Percentiles rank a stretch among this genome's conserved stretches.
phyloP scores from a whole-genome alignment of 495 filamentous ascomycete genomes.

The Penicillium angulare region DNA sequence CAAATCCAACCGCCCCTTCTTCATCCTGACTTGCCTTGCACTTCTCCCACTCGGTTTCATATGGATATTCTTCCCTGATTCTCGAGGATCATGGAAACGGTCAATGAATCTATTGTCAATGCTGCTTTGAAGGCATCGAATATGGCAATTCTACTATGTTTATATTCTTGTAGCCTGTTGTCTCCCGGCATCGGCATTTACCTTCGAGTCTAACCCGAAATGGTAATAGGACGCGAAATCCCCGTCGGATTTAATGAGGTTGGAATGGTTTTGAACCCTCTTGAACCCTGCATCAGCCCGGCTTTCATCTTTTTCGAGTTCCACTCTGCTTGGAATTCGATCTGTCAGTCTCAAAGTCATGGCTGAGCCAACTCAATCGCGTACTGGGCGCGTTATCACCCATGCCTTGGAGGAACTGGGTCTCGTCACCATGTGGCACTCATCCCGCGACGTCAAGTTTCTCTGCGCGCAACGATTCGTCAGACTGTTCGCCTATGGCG shows the following conservation, averaged over 20 bases:
- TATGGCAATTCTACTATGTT: too few relatives aligned
- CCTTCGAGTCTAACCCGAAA: too few relatives aligned
- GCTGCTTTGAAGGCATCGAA: too few relatives aligned
- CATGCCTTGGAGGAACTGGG: constrained; percentile 37
- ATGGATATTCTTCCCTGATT: background rate
- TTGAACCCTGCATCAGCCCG: too few relatives aligned
- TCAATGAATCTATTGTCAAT: too few relatives aligned
- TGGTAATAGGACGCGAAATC: too few relatives aligned
- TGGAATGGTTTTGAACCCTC: too few relatives aligned
- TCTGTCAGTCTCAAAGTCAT: too few relatives aligned
- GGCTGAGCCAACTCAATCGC: constrained; percentile 2
- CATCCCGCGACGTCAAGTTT: constrained; percentile 64
- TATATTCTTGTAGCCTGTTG: too few relatives aligned
- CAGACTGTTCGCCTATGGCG: constrained; percentile 78
- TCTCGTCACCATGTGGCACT: constrained; percentile 39
- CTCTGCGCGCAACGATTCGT: constrained; percentile 73
- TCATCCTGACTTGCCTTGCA: background rate
- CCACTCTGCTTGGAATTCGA: too few relatives aligned
- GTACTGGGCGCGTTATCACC: constrained; percentile 3
- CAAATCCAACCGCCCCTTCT: background rate
- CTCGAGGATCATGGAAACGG: background rate
- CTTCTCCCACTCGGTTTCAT: background rate
- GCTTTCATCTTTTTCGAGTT: background rate
- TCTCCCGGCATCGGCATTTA: too few relatives aligned
- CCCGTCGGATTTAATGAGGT: too few relatives aligned